Evolutionary conservation across 2,329 filamentous ascomycete genomes (phyloP).

Genomic region (Cadophora malorum): DNA sequence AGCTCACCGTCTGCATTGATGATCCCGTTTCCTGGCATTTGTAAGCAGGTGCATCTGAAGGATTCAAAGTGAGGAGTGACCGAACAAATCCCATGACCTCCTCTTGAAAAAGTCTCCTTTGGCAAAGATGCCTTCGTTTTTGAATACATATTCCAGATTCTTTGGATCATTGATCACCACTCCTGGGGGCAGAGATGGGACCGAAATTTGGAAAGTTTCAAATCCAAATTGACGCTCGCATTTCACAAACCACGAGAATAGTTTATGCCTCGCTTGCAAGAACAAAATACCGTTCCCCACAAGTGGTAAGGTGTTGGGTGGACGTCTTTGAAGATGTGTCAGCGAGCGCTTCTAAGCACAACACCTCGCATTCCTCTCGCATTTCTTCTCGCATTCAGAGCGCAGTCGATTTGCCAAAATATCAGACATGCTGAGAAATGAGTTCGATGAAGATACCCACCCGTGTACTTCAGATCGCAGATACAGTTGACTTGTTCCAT

Average conservation of each 20-base stretch:
- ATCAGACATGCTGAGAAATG: neutral
- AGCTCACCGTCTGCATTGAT: conserved; percentile 70
- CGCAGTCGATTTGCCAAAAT: neutral
- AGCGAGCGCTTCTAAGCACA: conserved; percentile 20
- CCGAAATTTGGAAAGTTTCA: conserved; percentile 67
- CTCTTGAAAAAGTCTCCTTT: conserved; percentile 68
- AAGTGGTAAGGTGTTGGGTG: conserved; percentile 52
- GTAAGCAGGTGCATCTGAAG: conserved; percentile 17
- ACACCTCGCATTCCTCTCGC: neutral
- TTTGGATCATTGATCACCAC: conserved; percentile 67
- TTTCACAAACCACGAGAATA: conserved; percentile 67
- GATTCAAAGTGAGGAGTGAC: conserved; percentile 38
- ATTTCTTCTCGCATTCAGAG: neutral
- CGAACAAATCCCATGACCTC: conserved; percentile 68
- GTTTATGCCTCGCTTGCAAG: conserved; percentile 62
- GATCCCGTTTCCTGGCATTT: conserved; percentile 60
- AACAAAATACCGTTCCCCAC: conserved; percentile 68
- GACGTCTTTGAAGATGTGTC: conserved; percentile 36
- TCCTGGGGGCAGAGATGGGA: conserved; percentile 66
- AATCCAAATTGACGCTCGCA: conserved; percentile 62
- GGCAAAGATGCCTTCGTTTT: conserved; percentile 63
- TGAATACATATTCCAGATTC: conserved; percentile 68
- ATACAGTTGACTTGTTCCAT: neutral
- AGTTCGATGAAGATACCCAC: neutral
- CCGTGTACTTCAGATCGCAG: too few species aligned